phyloP scores from a whole-genome alignment of 208 protist species.

The Trichomonas gallinae region DNA sequence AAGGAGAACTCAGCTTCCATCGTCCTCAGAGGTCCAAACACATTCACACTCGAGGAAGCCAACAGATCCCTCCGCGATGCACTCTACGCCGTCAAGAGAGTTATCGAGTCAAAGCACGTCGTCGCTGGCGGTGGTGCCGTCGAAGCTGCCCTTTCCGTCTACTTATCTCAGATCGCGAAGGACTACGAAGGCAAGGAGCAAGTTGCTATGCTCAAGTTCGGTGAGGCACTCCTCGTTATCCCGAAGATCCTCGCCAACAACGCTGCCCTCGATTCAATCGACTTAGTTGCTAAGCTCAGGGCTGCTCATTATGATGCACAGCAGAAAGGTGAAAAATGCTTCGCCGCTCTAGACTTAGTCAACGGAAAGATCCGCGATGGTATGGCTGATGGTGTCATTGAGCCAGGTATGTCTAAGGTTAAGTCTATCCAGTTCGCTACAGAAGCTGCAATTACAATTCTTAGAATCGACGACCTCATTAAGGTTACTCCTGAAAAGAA shows the following conservation, averaged over 20 bases:
- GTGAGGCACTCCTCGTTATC: slow-evolving; percentile 54
- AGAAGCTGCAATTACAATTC: slow-evolving; percentile 96
- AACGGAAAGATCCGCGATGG: slow-evolving; percentile 83
- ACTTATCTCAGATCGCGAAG: slow-evolving; percentile 88
- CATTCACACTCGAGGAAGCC: slow-evolving; percentile 54
- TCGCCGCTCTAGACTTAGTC: slow-evolving; percentile 38
- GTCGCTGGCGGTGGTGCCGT: slow-evolving; percentile 93
- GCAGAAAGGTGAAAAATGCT: slow-evolving; percentile 41
- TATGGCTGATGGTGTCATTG: slow-evolving; percentile 84
- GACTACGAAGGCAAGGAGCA: slow-evolving; percentile 88
- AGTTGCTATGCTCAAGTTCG: slow-evolving; percentile 92
- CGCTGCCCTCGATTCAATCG: slow-evolving; percentile 88
- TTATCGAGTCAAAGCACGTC: slow-evolving; percentile 82
- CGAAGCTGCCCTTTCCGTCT: slow-evolving; percentile 88
- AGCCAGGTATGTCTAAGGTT: slow-evolving; percentile 93
- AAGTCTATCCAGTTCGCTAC: slow-evolving; percentile 97
- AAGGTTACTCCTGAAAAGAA: slow-evolving; percentile 66
- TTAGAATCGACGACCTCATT: slow-evolving; percentile 98
- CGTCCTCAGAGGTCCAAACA: slow-evolving; percentile 91
- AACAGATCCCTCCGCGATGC: slow-evolving; percentile 81
- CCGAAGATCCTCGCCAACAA: slow-evolving; percentile 50
- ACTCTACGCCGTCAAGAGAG: slow-evolving; percentile 90
- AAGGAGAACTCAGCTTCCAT: slow-evolving; percentile 67
- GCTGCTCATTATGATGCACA: slow-evolving; percentile 77
- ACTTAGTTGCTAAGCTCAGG: slow-evolving; percentile 88